Evolutionary conservation across 2,329 filamentous ascomycete species (phyloP).

Genomic region (Orbilia brochopaga): DNA sequence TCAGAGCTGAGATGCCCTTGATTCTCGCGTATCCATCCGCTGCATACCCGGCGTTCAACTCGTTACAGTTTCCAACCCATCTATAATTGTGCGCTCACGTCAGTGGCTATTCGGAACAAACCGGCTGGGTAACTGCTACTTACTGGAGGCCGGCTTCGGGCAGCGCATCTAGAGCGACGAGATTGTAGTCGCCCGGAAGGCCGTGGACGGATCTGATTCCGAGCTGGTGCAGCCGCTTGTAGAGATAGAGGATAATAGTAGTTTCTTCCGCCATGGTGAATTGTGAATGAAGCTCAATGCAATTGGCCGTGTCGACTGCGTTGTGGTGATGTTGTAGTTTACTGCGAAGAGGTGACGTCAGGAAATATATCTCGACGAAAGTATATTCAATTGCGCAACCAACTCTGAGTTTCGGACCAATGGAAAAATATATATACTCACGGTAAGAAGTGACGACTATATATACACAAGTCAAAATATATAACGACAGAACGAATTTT

Average conservation of each 20-base stretch:
- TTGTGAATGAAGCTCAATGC: neutral
- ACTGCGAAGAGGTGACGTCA: neutral
- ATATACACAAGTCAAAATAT: too few relatives aligned
- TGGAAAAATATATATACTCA: too few relatives aligned
- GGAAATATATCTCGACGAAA: too few relatives aligned
- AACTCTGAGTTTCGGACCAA: too few relatives aligned
- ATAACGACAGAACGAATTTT: too few relatives aligned
- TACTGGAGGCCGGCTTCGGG: conserved; percentile 64
- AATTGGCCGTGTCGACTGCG: conserved; percentile 15
- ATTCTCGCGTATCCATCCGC: conserved; percentile 80
- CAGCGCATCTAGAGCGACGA: conserved; percentile 72
- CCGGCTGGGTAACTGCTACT: neutral
- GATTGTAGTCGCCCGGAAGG: conserved; percentile 76
- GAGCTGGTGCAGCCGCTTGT: conserved; percentile 68
- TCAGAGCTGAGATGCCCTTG: conserved; percentile 71
- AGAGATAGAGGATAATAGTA: conserved; percentile 64
- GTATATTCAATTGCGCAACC: too few relatives aligned
- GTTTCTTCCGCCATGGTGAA: conserved; percentile 44
- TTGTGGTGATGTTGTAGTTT: conserved; percentile 10
- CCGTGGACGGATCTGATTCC: conserved; percentile 71
- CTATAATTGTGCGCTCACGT: conserved; percentile 17
- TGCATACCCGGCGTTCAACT: conserved; percentile 77
- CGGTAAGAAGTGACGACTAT: too few relatives aligned
- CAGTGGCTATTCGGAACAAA: neutral
- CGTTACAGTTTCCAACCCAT: conserved; percentile 67